Percentiles rank a stretch among this genome's conserved stretches.
phyloP scores from a whole-genome alignment of 176 grass and related monocot species.

The Alopecurus myosuroides region DNA sequence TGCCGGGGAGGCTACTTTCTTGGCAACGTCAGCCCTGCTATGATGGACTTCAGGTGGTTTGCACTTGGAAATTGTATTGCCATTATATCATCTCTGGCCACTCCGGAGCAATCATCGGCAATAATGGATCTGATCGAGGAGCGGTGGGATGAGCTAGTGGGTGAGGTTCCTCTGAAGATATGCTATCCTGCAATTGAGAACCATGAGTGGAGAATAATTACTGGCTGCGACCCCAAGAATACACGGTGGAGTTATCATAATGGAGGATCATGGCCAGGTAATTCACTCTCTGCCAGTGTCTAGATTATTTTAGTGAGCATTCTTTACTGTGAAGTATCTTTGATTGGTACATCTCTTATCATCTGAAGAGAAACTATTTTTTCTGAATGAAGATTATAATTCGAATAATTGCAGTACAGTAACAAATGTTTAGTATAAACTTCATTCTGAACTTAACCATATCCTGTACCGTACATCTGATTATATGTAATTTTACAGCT shows the following conservation, averaged over 20 bases:
- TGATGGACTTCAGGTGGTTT: slow-evolving; percentile 98
- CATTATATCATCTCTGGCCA: slow-evolving; percentile 84
- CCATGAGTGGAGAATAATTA: slow-evolving; percentile 90
- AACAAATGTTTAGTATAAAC: background rate
- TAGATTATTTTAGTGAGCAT: background rate
- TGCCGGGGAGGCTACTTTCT: slow-evolving; percentile 82
- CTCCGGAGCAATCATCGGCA: slow-evolving; percentile 79
- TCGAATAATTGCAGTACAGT: background rate
- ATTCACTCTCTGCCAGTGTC: background rate
- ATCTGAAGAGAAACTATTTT: background rate
- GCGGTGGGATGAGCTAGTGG: slow-evolving; percentile 88
- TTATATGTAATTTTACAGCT: background rate
- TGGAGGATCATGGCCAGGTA: slow-evolving; percentile 98
- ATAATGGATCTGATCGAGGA: slow-evolving; percentile 97
- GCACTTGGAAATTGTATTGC: slow-evolving; percentile 91
- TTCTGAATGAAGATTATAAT: background rate
- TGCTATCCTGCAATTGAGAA: slow-evolving; percentile 85
- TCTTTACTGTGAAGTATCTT: background rate
- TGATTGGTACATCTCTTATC: background rate
- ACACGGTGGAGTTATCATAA: slow-evolving; percentile 98
- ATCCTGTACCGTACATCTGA: background rate
- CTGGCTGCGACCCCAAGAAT: slow-evolving; percentile 92
- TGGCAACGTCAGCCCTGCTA: slow-evolving; percentile 87
- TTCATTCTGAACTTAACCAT: background rate
- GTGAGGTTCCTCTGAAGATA: slow-evolving; percentile 93